Percentiles rank a stretch among this genome's conserved stretches.
Conservation (phyloP, 306 rosid genomes). For the Lithocarpus polystachyus region DNA sequence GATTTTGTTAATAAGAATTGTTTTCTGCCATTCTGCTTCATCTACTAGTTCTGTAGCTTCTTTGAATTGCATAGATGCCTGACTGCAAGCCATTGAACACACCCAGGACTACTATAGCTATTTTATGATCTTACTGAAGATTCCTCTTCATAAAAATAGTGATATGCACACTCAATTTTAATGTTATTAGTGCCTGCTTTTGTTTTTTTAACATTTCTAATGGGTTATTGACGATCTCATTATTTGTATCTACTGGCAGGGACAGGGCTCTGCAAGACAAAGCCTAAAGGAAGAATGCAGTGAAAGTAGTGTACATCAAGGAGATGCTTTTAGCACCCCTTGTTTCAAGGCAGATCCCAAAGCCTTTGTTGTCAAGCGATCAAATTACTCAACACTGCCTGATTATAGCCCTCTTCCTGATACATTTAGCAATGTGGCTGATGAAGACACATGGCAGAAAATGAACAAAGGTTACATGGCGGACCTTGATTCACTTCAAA, state of each 20-base stretch:
- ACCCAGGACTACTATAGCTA: background rate
- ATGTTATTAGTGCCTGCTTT: background rate
- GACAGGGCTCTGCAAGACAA: slow-evolving; percentile 47
- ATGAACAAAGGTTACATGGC: slow-evolving; percentile 82
- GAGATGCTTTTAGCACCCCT: slow-evolving; percentile 73
- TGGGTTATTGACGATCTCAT: slow-evolving; percentile 20
- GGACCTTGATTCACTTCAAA: slow-evolving; percentile 82
- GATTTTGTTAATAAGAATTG: background rate
- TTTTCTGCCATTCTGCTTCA: background rate
- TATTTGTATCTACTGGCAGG: slow-evolving; percentile 27
- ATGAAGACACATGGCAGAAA: slow-evolving; percentile 91
- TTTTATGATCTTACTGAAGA: background rate
- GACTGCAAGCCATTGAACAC: background rate
- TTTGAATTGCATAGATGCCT: background rate
- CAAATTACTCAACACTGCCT: slow-evolving; percentile 53
- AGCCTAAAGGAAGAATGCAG: slow-evolving; percentile 40
- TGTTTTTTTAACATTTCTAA: background rate
- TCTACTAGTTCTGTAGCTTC: background rate
- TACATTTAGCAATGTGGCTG: slow-evolving; percentile 72
- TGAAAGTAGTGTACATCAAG: slow-evolving; percentile 44
- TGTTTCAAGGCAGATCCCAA: slow-evolving; percentile 58
- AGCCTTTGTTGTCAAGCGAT: slow-evolving; percentile 74
- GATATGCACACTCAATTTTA: background rate
- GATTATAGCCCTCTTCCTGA: slow-evolving; percentile 78
- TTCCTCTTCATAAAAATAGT: background rate